Percentiles rank a stretch among this genome's conserved stretches.
Conservation (phyloP, 495 filamentous ascomycete species). For the Symbiotaphrina buchneri region DNA sequence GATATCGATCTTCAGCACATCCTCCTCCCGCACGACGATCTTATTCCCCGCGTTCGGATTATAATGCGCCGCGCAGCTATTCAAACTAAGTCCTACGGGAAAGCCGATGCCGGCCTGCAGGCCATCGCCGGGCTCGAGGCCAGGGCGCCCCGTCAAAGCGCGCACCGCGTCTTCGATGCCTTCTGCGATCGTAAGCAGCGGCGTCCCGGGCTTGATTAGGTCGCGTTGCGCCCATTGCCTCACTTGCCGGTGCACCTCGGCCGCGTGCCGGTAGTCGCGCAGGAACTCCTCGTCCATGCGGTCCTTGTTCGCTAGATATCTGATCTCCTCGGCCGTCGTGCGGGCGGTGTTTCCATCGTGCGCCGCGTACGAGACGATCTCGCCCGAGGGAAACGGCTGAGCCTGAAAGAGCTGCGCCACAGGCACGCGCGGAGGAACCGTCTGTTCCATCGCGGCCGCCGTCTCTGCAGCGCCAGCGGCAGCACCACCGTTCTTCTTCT, state of each 20-base stretch:
- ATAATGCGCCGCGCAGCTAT: conserved; percentile 77
- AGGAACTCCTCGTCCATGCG: conserved; percentile 69
- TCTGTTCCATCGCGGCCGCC: conserved; percentile 35
- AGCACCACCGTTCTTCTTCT: conserved; percentile 58
- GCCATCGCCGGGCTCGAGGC: conserved; percentile 58
- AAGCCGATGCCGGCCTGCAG: conserved; percentile 72
- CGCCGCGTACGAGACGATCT: conserved; percentile 48
- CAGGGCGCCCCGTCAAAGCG: conserved; percentile 52
- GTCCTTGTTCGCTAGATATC: conserved; percentile 61
- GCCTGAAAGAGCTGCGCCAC: conserved; percentile 57
- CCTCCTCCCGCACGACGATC: conserved; percentile 51
- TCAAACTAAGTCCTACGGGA: conserved; percentile 67
- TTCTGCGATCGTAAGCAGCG: conserved; percentile 59
- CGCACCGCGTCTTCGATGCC: conserved; percentile 73
- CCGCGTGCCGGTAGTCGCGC: conserved; percentile 65
- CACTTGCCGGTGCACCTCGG: conserved; percentile 75
- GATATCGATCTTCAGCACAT: conserved; percentile 89
- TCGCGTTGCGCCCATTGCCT: conserved; percentile 61
- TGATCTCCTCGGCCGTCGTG: conserved; percentile 48
- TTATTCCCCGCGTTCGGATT: conserved; percentile 85
- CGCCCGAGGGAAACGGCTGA: conserved; percentile 51
- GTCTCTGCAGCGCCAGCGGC: conserved; percentile 17
- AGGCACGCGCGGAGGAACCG: conserved; percentile 51
- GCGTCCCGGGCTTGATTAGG: conserved; percentile 59
- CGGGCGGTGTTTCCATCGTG: conserved; percentile 26